phyloP scores from a whole-genome alignment of 2,329 filamentous ascomycete genomes.

The Blastomyces gilchristii region DNA sequence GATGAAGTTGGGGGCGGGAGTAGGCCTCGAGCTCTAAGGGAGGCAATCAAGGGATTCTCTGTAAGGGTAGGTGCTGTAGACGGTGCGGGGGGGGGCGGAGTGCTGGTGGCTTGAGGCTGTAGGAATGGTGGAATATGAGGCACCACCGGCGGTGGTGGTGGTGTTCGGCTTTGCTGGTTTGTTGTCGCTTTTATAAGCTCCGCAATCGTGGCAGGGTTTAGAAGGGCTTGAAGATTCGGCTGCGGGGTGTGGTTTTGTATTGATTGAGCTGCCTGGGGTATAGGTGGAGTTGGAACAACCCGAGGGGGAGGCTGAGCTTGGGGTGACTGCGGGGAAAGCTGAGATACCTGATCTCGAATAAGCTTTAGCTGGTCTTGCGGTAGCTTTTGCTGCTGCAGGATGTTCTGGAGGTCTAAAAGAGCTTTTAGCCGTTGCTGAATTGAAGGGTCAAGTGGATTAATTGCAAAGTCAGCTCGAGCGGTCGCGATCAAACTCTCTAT shows the following conservation, averaged over 20 bases:
- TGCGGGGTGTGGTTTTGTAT: constrained; percentile 19
- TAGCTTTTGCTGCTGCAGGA: constrained; percentile 67
- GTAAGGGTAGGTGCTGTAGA: constrained; percentile 31
- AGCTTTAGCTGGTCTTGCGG: constrained; percentile 71
- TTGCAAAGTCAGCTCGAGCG: constrained; percentile 63
- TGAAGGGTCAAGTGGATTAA: constrained; percentile 63
- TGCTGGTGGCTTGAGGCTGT: constrained; percentile 47
- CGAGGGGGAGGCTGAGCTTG: constrained; percentile 26
- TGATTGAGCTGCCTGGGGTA: constrained; percentile 19
- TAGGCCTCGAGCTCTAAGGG: constrained; percentile 58
- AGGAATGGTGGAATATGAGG: constrained; percentile 30
- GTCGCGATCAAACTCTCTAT: constrained; percentile 66
- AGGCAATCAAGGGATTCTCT: constrained; percentile 54
- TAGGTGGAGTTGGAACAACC: constrained; percentile 11
- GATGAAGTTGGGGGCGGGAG: constrained; percentile 42
- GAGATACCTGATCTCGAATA: constrained; percentile 75
- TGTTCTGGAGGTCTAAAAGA: constrained; percentile 70
- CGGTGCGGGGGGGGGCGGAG: constrained; percentile 39
- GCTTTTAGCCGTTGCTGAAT: constrained; percentile 73
- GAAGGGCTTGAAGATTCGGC: constrained; percentile 23
- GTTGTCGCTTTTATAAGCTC: constrained; percentile 37
- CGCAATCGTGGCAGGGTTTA: constrained; percentile 36
- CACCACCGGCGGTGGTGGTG: constrained; percentile 44
- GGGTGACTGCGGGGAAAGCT: constrained; percentile 51
- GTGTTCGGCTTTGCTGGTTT: constrained; percentile 30